Base-by-base conservation (phyloP, 2,329 filamentous ascomycete genomes). In the Arthrobotrys pseudoclavata region DNA sequence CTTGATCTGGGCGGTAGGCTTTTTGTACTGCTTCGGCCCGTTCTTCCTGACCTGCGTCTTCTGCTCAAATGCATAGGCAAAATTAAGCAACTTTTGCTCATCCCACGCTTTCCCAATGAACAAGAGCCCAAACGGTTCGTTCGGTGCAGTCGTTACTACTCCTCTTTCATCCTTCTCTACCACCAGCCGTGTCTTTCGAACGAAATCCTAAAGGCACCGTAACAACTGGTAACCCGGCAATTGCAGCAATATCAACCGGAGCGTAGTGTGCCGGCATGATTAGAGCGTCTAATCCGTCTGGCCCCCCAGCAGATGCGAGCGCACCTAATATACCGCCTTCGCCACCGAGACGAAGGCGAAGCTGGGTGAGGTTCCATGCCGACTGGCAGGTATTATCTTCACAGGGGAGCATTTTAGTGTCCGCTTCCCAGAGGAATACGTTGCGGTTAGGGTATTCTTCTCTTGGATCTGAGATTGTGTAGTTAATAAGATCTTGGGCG, bases 371-470 rank as follows among this genome's bases (percentile, higher is more conserved):
- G 63, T 76, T 13, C 66, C 66, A 67, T 9, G 57, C 66, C 40
- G 18, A 22, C 4, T 42, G 34, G 66, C 72, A 76, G 1, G 72
- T 64, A 18, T 76, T 76, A 42, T 76, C 66, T 6, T 45, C 72
- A 22, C 72, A 76, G 2, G 72, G 60, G 31, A 69, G 66, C 37
- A 61, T 20, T 22, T 22, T 61, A 2, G 26, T 52, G 4, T 64
- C 72, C 20, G 37, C 48, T 24, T 69, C 55, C 72, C 72, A 76
- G 20, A 50, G 69, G 37, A 64, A 45, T 4, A 76, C 50, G 42
- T 70, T 66, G 7, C 72, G 66, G 42, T 76, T 50, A n/a, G 72
- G 72, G 52, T 76, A 76, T 10, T 24, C 72, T n/a, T 77, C 67
- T 12, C 66, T 37, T 2, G 60, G 42, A 37, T 77, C 67, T 1